These are phyloP conservation scores for Talaromyces sp. DNA, from an alignment of 2,329 filamentous ascomycete species.

Conservation along the genomic window DNA sequence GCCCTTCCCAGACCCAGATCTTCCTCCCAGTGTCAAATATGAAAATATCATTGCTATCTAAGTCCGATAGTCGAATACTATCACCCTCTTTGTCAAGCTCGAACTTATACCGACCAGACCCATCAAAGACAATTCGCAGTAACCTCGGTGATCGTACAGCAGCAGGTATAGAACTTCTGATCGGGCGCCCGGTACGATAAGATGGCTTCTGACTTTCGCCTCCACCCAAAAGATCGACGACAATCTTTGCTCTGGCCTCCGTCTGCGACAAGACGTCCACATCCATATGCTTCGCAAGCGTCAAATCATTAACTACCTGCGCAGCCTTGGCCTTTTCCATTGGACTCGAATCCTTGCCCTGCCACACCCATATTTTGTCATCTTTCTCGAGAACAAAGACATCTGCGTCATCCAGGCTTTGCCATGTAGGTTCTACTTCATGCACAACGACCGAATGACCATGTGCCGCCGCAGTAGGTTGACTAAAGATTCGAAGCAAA, in stretches of 20 bases:
- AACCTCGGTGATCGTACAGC: slow-evolving; percentile 44
- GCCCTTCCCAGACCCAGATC: slow-evolving; percentile 67
- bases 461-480: slow-evolving; percentile 46
- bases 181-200: slow-evolving; percentile 46
- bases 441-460: slow-evolving; percentile 54
- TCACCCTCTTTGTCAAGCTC: slow-evolving; percentile 57
- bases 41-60: slow-evolving; percentile 62
- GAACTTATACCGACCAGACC: slow-evolving; percentile 54
- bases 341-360: slow-evolving; percentile 61
- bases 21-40: slow-evolving; percentile 56
- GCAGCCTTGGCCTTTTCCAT: slow-evolving; percentile 69
- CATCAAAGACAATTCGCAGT: slow-evolving; percentile 56
- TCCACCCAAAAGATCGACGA: slow-evolving; percentile 58
- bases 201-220: slow-evolving; percentile 40
- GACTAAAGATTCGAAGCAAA: slow-evolving; percentile 63
- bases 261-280: slow-evolving; percentile 63
- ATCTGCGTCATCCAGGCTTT: slow-evolving; percentile 62
- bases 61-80: slow-evolving; percentile 46
- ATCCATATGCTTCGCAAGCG: slow-evolving; percentile 59
- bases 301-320: slow-evolving; percentile 58
- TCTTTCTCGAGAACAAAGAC: slow-evolving; percentile 64
- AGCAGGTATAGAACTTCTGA: slow-evolving; percentile 27
- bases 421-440: slow-evolving; percentile 61
- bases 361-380: slow-evolving; percentile 68
- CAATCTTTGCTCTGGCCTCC: slow-evolving; percentile 47